Base-by-base conservation (phyloP, 2,329 filamentous ascomycete genomes). In the Monosporascus sp. region DNA sequence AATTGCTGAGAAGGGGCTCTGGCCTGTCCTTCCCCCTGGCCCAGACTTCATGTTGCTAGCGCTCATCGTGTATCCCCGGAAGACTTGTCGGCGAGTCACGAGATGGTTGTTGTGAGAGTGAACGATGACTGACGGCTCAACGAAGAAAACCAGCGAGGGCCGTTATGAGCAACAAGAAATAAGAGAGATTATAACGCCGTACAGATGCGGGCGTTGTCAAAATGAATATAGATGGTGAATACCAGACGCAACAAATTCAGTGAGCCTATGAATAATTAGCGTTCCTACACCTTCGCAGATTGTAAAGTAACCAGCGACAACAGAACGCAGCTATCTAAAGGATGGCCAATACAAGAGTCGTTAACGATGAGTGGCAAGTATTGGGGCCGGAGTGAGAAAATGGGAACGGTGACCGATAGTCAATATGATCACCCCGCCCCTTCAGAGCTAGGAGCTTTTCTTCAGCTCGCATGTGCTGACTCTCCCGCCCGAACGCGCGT, bases 11-110 rank as follows among this genome's bases (percentile, higher is more conserved):
- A 75, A 71, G 57, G 68, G 68, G 54, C 72, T 71, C 64, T 76
- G 74, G 64, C 74, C 79, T 56, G 76, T 71, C 72, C 82, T 86
- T 28, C 75, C 70, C 56, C 73, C 67, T 61, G 77, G 70, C 57
- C 74, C 75, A 55, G 77, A 60, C 64, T 84, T 85, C 60, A 72
- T 68, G 51, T 72, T 70, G 60, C 69, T 70, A 58, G 78, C 74
- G 67, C 74, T 83, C 80, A 84, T 83, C 57, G 50, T 64, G 63
- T 74, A 59, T 51, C 57, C 38, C 60, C 58, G 37, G 45, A 54
- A 43, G 46, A 43, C 48, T 26, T 26, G 50, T 41, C 49, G 43
- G 49, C 49, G 43, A 53, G 48, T 54, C 38, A 54, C 48, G 46
- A 18, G 24, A 28, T 28, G 7, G 22, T 5, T 18, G 7, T 22